Evolutionary conservation across 306 rosid species (phyloP), one percentile per base, ranked within the genome.

Genomic region (Macrotyloma uniflorum): DNA sequence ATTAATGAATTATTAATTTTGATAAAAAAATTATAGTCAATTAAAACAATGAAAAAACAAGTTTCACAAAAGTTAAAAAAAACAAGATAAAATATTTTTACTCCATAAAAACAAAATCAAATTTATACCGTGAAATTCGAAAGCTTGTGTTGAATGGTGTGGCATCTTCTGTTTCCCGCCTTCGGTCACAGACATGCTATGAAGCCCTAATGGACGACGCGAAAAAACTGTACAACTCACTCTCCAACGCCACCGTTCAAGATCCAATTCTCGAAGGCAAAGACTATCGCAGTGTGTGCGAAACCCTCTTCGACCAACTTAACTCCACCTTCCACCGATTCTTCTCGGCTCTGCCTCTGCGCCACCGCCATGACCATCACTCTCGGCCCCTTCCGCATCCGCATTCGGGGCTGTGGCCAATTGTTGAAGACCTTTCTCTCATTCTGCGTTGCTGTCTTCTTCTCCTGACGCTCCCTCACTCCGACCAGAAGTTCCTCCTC

Each of bases 381-480:
- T 15, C 24, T 70, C 19, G 36, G 66, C 53, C 77, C 23, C 57
- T 57, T 20, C 72, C 73, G 77, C 54, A 33, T 59, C 83, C 33
- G 77, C 57, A 58, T 53, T 71, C 86, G 35, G 81, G 61, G 79
- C 43, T 80, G 36, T 74, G 83, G 81, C 45, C 82, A 16, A n/a
- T 80, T 75, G 74, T 81, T 72, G 74, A 88, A 23, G 87, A 89
- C 35, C 75, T 91, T 53, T 50, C 80, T 55, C 69, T 86, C 85
- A 61, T 87, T 71, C 81, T 95, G 50, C 88, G 97, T 40, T 83
- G 92, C 76, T 88, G 88, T 78, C 61, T 92, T 72, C 79, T 85
- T 43, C 49, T 80, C 53, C 77, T 91, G 84, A 86, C 87, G 7
- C 63, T 86, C 63, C 79, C 80, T 6, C 74, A 49, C 47, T 59